Conservation (phyloP, 1,284 basidiomycete species). For the Tranzscheliella williamsii region DNA sequence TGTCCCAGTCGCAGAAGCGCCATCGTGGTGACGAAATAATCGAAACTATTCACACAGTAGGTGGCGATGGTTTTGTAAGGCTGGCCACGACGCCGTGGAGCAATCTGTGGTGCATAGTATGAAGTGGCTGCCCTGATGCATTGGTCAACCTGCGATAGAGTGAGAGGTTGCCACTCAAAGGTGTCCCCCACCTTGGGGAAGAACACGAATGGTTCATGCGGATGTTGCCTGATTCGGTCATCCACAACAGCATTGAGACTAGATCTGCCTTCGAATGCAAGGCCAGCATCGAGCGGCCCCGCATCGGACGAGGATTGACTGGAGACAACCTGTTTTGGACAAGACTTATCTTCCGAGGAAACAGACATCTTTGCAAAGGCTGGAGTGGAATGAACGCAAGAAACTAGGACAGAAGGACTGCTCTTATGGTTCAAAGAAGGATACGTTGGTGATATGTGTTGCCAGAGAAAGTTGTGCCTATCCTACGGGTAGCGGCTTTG, state of each 20-base stretch:
- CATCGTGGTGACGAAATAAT: conserved; percentile 16
- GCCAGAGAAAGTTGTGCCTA: too few species aligned
- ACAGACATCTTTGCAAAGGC: too few species aligned
- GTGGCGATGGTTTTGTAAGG: conserved; percentile 13
- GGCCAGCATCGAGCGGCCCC: too few species aligned
- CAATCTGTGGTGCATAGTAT: conserved; percentile 14
- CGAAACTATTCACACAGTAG: conserved; percentile 11
- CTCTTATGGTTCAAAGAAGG: too few species aligned
- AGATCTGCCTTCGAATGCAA: conserved; percentile 2
- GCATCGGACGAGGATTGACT: too few species aligned
- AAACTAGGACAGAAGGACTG: too few species aligned
- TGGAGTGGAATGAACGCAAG: too few species aligned
- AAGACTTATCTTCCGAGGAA: too few species aligned
- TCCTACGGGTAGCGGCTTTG: too few species aligned
- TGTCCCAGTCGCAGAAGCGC: conserved; percentile 29
- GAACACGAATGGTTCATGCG: conserved; percentile 9
- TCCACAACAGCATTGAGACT: conserved; percentile 29
- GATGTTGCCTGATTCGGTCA: conserved; percentile 1
- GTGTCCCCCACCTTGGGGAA: conserved; percentile 19
- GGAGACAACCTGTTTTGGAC: too few species aligned
- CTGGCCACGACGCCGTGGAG: conserved; percentile 4
- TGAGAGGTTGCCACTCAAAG: conserved; percentile 28
- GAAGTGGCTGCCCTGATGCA: conserved; percentile 21
- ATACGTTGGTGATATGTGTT: too few species aligned
- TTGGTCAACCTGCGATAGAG: conserved; percentile 9